phyloP scores from a whole-genome alignment of 768 basidiomycete genomes.

The Wakefieldia striispora region DNA sequence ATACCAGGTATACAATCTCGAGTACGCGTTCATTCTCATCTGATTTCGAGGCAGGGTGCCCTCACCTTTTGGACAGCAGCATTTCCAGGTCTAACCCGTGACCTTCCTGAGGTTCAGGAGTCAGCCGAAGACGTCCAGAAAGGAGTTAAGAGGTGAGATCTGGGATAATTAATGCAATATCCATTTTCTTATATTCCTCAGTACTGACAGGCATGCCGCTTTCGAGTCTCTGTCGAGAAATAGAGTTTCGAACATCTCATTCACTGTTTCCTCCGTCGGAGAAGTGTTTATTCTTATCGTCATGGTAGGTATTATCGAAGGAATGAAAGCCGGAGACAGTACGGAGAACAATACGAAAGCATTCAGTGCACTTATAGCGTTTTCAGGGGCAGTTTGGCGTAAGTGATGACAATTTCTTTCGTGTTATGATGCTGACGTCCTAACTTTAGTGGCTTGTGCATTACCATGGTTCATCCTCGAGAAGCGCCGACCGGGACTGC shows the following conservation, averaged over 20 bases:
- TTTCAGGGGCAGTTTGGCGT: constrained; percentile 77
- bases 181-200: constrained; percentile 13
- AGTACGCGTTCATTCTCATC: background rate
- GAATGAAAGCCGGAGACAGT: constrained; percentile 55
- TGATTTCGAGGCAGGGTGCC: constrained; percentile 43
- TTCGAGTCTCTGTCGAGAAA: constrained; percentile 68
- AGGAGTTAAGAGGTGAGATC: constrained; percentile 47
- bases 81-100: constrained; percentile 70
- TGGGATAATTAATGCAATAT: background rate
- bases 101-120: constrained; percentile 65
- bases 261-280: constrained; percentile 65
- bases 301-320: constrained; percentile 76
- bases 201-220: constrained; percentile 48
- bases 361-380: constrained; percentile 76
- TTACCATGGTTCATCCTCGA: constrained; percentile 74
- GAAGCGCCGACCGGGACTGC: constrained; percentile 63
- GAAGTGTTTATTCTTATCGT: constrained; percentile 68
- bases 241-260: constrained; percentile 73
- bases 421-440: background rate
- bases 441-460: constrained; percentile 53
- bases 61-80: constrained; percentile 84
- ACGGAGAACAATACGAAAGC: constrained; percentile 72
- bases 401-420: constrained; percentile 22
- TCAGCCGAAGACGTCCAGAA: constrained; percentile 41
- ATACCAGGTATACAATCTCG: constrained; percentile 50